Evolutionary conservation across 176 grass and related monocot genomes (phyloP).

Genomic region (Musa troglodytarum): DNA sequence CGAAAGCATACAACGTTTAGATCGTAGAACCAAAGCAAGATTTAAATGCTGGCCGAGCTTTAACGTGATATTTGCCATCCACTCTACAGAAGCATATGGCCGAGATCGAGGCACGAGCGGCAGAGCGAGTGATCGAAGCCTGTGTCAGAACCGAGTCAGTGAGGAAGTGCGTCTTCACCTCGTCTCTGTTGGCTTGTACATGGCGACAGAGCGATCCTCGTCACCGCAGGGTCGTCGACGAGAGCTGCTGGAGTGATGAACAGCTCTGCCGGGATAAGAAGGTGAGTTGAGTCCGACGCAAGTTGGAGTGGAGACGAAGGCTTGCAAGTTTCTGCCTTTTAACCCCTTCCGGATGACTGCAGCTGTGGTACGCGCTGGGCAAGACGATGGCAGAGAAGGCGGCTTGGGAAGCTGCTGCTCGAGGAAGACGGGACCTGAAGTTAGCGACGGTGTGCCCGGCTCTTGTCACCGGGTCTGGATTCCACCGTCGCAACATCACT

Average conservation of each 20-base stretch:
- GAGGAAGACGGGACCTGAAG: constrained; percentile 73
- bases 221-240: constrained; percentile 44
- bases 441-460: constrained; percentile 76
- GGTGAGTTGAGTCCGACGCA: constrained; percentile 22
- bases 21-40: neutral
- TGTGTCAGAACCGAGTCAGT: constrained; percentile 77
- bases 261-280: constrained; percentile 84
- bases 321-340: too few relatives aligned
- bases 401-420: constrained; percentile 66
- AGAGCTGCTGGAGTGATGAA: constrained; percentile 97
- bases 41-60: too few relatives aligned
- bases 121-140: constrained; percentile 76
- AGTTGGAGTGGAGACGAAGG: too few relatives aligned
- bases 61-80: neutral
- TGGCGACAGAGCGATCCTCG: constrained; percentile 53
- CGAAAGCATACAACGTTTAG: neutral
- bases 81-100: constrained; percentile 81
- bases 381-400: constrained; percentile 92
- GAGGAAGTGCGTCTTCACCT: constrained; percentile 85
- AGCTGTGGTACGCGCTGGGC: constrained; percentile 89
- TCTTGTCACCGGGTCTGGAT: constrained; percentile 72
- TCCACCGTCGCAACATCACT: constrained; percentile 74
- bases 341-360: neutral
- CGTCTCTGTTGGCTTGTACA: constrained; percentile 63
- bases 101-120: constrained; percentile 53